Conservation (phyloP, 2,329 filamentous ascomycete species). For the Penicillium sp. region DNA sequence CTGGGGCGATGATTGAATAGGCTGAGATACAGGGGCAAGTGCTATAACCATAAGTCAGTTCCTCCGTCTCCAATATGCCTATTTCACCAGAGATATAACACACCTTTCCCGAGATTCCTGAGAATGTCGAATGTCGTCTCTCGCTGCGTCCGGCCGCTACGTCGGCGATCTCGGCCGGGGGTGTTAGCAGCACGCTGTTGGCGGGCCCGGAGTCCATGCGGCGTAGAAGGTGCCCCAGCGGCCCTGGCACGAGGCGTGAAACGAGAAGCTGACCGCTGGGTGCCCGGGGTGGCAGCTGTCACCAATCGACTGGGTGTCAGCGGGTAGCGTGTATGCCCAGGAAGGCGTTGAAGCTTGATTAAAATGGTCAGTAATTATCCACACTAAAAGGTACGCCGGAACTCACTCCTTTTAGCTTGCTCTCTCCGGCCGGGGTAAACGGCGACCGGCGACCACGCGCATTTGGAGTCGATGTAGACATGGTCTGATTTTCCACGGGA, state of each 20-base stretch:
- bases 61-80: not conserved
- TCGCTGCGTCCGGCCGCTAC: conserved; percentile 53
- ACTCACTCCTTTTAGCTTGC: conserved; percentile 30
- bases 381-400: not conserved
- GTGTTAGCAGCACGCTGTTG: conserved; percentile 57
- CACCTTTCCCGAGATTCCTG: conserved; percentile 55
- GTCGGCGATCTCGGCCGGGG: conserved; percentile 51
- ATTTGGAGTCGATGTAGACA: conserved; percentile 34
- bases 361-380: not conserved
- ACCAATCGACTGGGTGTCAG: conserved; percentile 39
- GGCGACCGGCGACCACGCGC: conserved; percentile 30
- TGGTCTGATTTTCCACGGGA: not conserved
- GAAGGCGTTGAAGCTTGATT: conserved; percentile 37
- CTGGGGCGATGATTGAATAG: conserved; percentile 51
- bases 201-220: conserved; percentile 57
- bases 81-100: not conserved
- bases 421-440: conserved; percentile 31
- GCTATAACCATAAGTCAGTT: conserved; percentile 32
- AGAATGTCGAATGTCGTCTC: conserved; percentile 60
- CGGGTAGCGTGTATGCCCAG: conserved; percentile 33
- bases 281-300: conserved; percentile 33
- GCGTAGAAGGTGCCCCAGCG: conserved; percentile 52
- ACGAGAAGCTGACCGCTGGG: conserved; percentile 35
- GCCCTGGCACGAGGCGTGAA: conserved; percentile 37
- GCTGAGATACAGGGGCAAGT: conserved; percentile 52